Evolutionary conservation across 257 asterid species (phyloP), one percentile per base, ranked within the genome.

Genomic region (Oldenlandia corymbosa): DNA sequence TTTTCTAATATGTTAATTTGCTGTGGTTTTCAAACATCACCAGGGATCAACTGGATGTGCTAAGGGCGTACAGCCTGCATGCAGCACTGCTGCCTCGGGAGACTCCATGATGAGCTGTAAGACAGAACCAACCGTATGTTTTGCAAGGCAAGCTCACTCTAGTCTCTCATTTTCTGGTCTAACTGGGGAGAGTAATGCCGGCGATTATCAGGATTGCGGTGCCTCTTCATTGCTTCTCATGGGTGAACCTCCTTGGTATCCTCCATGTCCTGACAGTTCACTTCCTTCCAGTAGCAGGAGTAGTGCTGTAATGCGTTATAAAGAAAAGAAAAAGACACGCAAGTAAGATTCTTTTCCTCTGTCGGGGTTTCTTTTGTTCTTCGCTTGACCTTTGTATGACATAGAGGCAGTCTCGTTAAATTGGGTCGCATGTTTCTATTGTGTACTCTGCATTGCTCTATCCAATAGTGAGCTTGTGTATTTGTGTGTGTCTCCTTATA

Each of bases 261-360:
- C 85, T n/a, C 82, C 81, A 3, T 84, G 85, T 71, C 81, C 84
- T 42, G 97, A 90, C 60, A 74, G 45, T 77, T 73, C 90, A 36
- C 27, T 65, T 37, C 90, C 84, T 70, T 68, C 92, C 48, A 78
- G 86, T 43, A 82, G 82, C 68, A 79, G 99, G 78, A 90, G 60
- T 43, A 79, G 83, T 74, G 99, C 92, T 57, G 99, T 93, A 58
- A 67, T 81, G 84, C 96, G 99, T 55, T 93, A 93, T 80, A 90
- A 76, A 82, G 97, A 90, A 77, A 93, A 93, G 92, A 93, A 89
- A 78, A 93, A 93, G 83, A 70, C 85, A 58, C 84, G 95, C 77
- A 70, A 73, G 87, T 81, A 71, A 75, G 73, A 39, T 58, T 47
- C 32, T 64, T 55, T 67, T 13, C 28, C 39, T 68, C 13, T 4